These are phyloP conservation scores for Claviceps sp. DNA, from an alignment of 2,329 filamentous ascomycete species.

Conservation along the genomic window DNA sequence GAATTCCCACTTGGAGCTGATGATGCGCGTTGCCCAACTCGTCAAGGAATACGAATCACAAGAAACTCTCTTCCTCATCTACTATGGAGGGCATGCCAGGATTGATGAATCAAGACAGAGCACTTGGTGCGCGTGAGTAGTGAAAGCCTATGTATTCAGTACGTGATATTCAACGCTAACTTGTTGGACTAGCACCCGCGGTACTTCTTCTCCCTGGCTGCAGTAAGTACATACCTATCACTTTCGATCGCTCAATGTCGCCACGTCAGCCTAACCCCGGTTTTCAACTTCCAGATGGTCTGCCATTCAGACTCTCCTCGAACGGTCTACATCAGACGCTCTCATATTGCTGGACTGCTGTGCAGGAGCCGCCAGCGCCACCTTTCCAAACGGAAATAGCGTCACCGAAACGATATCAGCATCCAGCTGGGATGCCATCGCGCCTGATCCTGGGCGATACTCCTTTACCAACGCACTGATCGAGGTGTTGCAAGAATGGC, in stretches of 20 bases:
- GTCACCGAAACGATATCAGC: constrained; percentile 50
- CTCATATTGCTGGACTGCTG: constrained; percentile 47
- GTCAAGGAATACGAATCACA: constrained; percentile 43
- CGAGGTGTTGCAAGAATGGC: constrained; percentile 45
- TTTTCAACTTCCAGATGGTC: constrained; percentile 33
- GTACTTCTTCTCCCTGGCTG: constrained; percentile 38
- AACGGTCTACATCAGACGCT: constrained; percentile 43
- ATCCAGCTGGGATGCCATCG: constrained; percentile 48
- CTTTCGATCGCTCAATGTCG: neutral
- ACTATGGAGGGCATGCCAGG: constrained; percentile 46
- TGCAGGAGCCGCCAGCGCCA: constrained; percentile 45
- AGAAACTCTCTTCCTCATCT: constrained; percentile 43
- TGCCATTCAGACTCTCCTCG: constrained; percentile 44
- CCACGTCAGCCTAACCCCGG: neutral
- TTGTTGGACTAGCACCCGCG: constrained; percentile 27
- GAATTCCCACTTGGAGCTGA: constrained; percentile 44
- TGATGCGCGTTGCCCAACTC: constrained; percentile 41
- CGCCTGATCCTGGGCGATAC: constrained; percentile 44
- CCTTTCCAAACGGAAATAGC: constrained; percentile 43
- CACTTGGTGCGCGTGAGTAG: constrained; percentile 44
- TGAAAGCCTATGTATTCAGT: neutral
- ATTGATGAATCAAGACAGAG: constrained; percentile 47
- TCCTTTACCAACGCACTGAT: constrained; percentile 47
- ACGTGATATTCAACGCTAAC: neutral
- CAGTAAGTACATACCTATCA: constrained; percentile 26